Conservation (phyloP, 2,329 filamentous ascomycete species). For the Aspergillus japonicus region DNA sequence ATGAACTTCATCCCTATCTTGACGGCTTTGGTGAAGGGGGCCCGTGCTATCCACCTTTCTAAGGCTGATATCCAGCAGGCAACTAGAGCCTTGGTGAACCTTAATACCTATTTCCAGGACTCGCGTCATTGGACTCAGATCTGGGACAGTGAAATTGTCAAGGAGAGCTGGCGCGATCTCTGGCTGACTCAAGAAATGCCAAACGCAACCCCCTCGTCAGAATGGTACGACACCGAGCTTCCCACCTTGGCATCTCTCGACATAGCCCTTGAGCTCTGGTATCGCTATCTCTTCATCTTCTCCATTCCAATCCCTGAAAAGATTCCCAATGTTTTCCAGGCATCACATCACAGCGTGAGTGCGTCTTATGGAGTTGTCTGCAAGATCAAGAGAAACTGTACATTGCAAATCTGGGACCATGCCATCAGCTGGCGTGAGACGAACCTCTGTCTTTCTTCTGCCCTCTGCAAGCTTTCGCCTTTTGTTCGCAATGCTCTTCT, state of each 20-base stretch:
- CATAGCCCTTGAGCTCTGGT: constrained; percentile 41
- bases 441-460: constrained; percentile 51
- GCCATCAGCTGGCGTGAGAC: constrained; percentile 62
- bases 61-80: constrained; percentile 46
- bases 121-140: constrained; percentile 51
- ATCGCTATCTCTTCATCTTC: constrained; percentile 55
- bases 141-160: constrained; percentile 48
- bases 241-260: constrained; percentile 40
- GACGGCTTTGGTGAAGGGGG: constrained; percentile 51
- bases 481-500: constrained; percentile 52
- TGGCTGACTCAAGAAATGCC: constrained; percentile 49
- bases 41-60: constrained; percentile 47
- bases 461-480: constrained; percentile 50
- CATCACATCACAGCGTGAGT: constrained; percentile 62
- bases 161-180: constrained; percentile 47
- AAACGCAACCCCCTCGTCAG: constrained; percentile 34
- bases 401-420: constrained; percentile 64
- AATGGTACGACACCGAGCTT: constrained; percentile 42
- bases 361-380: constrained; percentile 62
- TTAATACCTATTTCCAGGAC: constrained; percentile 52
- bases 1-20: constrained; percentile 56
- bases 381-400: constrained; percentile 60
- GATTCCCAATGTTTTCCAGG: constrained; percentile 61
- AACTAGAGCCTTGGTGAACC: constrained; percentile 49
- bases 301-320: constrained; percentile 57